Conservation (phyloP, 192 early-diverging fungal species). For the Podila horticola region DNA sequence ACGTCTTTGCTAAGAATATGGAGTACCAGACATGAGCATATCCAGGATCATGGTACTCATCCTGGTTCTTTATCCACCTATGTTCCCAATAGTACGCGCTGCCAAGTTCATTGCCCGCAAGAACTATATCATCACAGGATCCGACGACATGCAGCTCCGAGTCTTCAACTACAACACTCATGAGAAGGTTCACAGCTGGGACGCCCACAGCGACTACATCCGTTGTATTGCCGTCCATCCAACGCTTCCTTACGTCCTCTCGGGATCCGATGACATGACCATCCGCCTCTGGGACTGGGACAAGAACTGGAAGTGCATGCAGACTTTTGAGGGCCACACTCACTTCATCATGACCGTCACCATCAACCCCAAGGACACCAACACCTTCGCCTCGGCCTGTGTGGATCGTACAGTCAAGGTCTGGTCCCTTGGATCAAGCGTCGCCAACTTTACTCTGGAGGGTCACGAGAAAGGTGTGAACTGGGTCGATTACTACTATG, state of each 20-base stretch:
- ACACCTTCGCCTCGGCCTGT: conserved; percentile 99
- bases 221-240: conserved; percentile 96
- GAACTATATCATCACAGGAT: conserved; percentile 97
- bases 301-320: conserved; percentile 97
- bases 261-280: conserved; percentile 96
- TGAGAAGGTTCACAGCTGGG: conserved; percentile 96
- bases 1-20: neutral
- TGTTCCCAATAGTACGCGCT: conserved; percentile 82
- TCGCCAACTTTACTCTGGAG: conserved; percentile 97
- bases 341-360: conserved; percentile 98
- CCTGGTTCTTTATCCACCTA: neutral
- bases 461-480: conserved; percentile 99
- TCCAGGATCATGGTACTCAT: too few relatives aligned
- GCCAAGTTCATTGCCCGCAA: conserved; percentile 98
- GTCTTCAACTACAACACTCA: conserved; percentile 99
- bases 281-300: conserved; percentile 99
- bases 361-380: conserved; percentile 98
- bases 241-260: conserved; percentile 91
- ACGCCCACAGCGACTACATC: conserved; percentile 98
- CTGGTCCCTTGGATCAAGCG: conserved; percentile 95
- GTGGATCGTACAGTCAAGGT: conserved; percentile 98
- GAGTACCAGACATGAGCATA: too few relatives aligned
- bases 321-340: conserved; percentile 97
- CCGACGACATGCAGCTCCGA: conserved; percentile 96
- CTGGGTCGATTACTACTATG: conserved; percentile 98